These are phyloP conservation scores for Vachellia pachyceras DNA, from an alignment of 306 rosid species.

Conservation along the genomic window DNA sequence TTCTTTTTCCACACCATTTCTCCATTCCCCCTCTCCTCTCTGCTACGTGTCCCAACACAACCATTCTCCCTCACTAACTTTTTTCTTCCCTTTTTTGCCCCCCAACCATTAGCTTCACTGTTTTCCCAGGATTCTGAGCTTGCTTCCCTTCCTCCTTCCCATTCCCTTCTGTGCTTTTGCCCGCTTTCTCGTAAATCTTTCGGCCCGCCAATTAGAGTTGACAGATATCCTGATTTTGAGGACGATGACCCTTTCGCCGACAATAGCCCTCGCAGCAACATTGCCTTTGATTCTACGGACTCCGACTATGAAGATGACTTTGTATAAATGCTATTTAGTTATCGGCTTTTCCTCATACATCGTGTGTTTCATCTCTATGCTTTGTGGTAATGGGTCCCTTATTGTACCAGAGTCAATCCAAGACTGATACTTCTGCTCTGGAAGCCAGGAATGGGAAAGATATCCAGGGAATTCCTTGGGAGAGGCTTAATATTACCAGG, in stretches of 20 bases:
- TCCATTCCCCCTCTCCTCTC: not conserved
- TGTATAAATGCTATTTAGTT: conserved; percentile 35
- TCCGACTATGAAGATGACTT: conserved; percentile 73
- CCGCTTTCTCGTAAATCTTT: not conserved
- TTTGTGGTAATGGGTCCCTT: not conserved
- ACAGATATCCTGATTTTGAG: conserved; percentile 61
- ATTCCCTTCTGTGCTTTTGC: not conserved
- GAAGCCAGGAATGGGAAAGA: conserved; percentile 90
- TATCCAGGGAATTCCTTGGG: conserved; percentile 95
- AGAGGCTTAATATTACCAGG: conserved; percentile 76
- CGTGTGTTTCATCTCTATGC: not conserved
- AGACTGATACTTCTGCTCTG: conserved; percentile 78
- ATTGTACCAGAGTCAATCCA: conserved; percentile 55
- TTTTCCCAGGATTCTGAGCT: not conserved
- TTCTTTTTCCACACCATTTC: not conserved
- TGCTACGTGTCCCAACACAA: not conserved
- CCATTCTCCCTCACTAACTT: not conserved
- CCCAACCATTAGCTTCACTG: not conserved
- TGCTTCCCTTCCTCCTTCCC: not conserved
- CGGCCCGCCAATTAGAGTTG: too few relatives aligned
- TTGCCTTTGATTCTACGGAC: not conserved
- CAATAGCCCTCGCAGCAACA: conserved; percentile 14
- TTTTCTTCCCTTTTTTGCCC: not conserved
- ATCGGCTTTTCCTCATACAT: not conserved
- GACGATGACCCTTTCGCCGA: conserved; percentile 42